These are phyloP conservation scores for Phytophthora quininea DNA, from an alignment of 352 stramenopile genomes.

Conservation along the genomic window DNA sequence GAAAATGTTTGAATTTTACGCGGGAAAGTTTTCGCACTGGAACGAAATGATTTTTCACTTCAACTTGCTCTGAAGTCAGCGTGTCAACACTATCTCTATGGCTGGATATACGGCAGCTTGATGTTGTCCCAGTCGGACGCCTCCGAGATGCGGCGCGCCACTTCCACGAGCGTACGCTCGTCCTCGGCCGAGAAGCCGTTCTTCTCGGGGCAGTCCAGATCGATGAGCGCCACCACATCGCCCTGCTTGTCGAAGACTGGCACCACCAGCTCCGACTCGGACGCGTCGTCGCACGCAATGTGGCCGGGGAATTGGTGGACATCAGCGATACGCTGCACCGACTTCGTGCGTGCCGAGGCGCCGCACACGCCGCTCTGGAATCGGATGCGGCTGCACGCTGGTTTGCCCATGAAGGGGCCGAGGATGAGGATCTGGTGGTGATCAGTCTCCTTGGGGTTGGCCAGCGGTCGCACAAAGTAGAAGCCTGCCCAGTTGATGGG, in stretches of 20 bases:
- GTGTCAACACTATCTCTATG: constrained; percentile 1
- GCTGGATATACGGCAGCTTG: constrained; percentile 55
- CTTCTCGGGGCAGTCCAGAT: constrained; percentile 77
- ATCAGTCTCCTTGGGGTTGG: constrained; percentile 59
- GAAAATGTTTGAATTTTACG: background rate
- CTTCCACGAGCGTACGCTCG: constrained; percentile 67
- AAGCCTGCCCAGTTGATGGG: constrained; percentile 85
- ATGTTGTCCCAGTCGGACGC: constrained; percentile 75
- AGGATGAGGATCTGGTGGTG: constrained; percentile 72
- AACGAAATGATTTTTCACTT: constrained; percentile 2
- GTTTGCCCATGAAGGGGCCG: constrained; percentile 83
- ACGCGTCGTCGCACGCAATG: constrained; percentile 84
- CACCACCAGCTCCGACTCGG: constrained; percentile 83
- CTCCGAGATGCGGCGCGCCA: constrained; percentile 59
- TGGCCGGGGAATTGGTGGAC: constrained; percentile 81
- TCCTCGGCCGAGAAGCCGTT: constrained; percentile 77
- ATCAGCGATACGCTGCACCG: constrained; percentile 72
- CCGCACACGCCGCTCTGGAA: constrained; percentile 79
- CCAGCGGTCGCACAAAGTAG: constrained; percentile 77
- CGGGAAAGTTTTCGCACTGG: background rate
- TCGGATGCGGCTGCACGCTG: constrained; percentile 80
- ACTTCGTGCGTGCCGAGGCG: constrained; percentile 64
- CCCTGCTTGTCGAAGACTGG: constrained; percentile 67
- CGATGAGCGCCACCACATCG: constrained; percentile 76
- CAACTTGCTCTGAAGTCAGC: background rate